A percentile compares a stretch with the other conserved stretches of the same genome.
These are phyloP conservation scores for Melanogaster broomeanus DNA, from an alignment of 768 basidiomycete species.

Conservation along the genomic window DNA sequence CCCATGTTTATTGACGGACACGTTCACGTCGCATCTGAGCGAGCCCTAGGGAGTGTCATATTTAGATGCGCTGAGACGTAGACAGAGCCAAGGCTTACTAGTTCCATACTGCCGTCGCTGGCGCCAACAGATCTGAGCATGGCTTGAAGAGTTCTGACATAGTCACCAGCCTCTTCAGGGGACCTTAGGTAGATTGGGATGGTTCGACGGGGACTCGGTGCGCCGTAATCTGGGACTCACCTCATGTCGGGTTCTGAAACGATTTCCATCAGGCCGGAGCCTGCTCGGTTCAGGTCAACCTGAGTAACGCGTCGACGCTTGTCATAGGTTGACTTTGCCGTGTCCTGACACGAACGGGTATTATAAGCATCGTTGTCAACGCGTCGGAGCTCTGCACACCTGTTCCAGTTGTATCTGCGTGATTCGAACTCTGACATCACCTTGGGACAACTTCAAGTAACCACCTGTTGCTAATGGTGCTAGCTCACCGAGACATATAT, in stretches of 20 bases:
- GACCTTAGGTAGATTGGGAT: slow-evolving; percentile 40
- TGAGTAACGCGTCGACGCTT: slow-evolving; percentile 50
- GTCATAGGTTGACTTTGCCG: slow-evolving; percentile 78
- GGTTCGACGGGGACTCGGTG: neutral
- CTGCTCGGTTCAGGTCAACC: slow-evolving; percentile 91
- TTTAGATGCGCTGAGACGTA: slow-evolving; percentile 1
- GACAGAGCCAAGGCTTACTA: slow-evolving; percentile 48
- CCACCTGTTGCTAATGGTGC: slow-evolving; percentile 82
- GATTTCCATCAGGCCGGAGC: slow-evolving; percentile 90
- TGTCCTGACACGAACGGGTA: slow-evolving; percentile 59
- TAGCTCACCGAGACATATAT: slow-evolving; percentile 30
- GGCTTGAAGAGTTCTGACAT: slow-evolving; percentile 81
- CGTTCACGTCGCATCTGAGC: slow-evolving; percentile 92
- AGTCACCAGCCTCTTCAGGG: slow-evolving; percentile 88
- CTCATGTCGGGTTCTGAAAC: slow-evolving; percentile 92
- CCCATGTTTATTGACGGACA: slow-evolving; percentile 78
- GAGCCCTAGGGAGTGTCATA: slow-evolving; percentile 66
- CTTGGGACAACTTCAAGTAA: slow-evolving; percentile 45
- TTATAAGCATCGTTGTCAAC: neutral
- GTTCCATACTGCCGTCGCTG: slow-evolving; percentile 97
- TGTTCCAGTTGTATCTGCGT: slow-evolving; percentile 97
- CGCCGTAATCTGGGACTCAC: slow-evolving; percentile 28
- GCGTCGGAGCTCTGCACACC: slow-evolving; percentile 43
- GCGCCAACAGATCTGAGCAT: slow-evolving; percentile 81
- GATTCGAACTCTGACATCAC: slow-evolving; percentile 63